Conservation (phyloP, 2,329 filamentous ascomycete species). For the Colletotrichum godetiae region DNA sequence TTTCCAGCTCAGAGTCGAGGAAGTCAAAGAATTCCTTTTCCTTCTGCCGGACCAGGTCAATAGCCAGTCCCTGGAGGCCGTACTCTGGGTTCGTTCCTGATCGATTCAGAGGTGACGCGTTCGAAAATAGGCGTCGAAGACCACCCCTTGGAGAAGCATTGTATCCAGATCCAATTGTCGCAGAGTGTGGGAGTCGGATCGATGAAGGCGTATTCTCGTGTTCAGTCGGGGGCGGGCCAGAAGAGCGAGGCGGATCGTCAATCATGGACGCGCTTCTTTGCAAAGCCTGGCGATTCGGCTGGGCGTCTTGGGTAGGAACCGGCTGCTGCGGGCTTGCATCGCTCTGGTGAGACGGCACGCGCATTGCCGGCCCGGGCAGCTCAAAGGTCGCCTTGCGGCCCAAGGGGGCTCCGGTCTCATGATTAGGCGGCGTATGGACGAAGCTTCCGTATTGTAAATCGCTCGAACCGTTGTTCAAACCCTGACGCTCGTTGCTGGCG, state of each 20-base stretch:
- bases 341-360: slow-evolving; percentile 47
- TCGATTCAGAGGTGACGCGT: slow-evolving; percentile 47
- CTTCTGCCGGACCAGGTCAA: slow-evolving; percentile 74
- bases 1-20: slow-evolving; percentile 85
- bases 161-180: slow-evolving; percentile 16
- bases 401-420: slow-evolving; percentile 41
- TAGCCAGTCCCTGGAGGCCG: slow-evolving; percentile 53
- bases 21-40: slow-evolving; percentile 91
- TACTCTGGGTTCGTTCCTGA: slow-evolving; percentile 52
- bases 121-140: slow-evolving; percentile 54
- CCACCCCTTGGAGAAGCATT: slow-evolving; percentile 30
- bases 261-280: slow-evolving; percentile 51
- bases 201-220: slow-evolving; percentile 18
- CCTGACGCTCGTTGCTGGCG: slow-evolving; percentile 50
- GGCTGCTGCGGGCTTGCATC: slow-evolving; percentile 36
- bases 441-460: slow-evolving; percentile 66
- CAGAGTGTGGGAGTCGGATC: slow-evolving; percentile 19
- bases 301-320: slow-evolving; percentile 28
- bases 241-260: neutral
- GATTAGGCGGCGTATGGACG: slow-evolving; percentile 52
- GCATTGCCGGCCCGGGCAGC: slow-evolving; percentile 65
- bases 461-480: slow-evolving; percentile 51
- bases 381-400: slow-evolving; percentile 52
- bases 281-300: slow-evolving; percentile 42
- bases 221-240: neutral